These are phyloP conservation scores for Chlamydomonas reinhardtii DNA, from an alignment of 163 green algal genomes.

Conservation along the genomic window DNA sequence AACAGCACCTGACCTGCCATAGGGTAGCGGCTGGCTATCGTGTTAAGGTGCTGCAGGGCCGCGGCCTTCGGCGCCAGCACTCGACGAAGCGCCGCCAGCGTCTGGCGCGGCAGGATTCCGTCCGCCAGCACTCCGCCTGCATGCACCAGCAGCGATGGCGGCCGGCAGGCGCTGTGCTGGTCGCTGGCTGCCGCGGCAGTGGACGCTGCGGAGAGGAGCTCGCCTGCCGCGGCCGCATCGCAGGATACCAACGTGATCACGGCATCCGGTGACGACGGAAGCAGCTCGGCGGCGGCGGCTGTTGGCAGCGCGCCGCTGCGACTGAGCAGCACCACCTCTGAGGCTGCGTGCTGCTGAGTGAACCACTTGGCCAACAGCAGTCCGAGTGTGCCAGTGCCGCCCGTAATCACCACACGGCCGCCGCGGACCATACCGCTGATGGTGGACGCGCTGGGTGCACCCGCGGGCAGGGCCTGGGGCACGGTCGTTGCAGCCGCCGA, in stretches of 20 bases:
- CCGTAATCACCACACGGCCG: conserved; percentile 59
- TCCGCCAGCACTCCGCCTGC: conserved; percentile 83
- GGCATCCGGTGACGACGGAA: not conserved
- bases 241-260: conserved; percentile 37
- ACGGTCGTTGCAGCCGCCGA: conserved; percentile 1
- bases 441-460: not conserved
- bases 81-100: conserved; percentile 43
- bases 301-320: conserved; percentile 57
- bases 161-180: not conserved
- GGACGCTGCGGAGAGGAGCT: not conserved
- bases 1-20: conserved; percentile 58
- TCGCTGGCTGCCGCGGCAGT: too few relatives aligned
- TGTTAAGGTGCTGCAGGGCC: conserved; percentile 19
- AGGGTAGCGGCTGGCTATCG: conserved; percentile 5
- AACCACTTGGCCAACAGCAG: conserved; percentile 64
- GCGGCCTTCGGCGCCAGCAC: conserved; percentile 72
- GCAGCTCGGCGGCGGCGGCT: not conserved
- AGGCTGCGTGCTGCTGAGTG: conserved; percentile 45
- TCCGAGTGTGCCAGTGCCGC: conserved; percentile 66
- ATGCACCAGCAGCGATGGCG: conserved; percentile 66
- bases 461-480: not conserved
- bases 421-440: too few relatives aligned
- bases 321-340: conserved; percentile 70
- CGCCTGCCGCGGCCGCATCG: not conserved
- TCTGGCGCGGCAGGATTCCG: conserved; percentile 76